Base-by-base conservation (phyloP, 1,139 yeast species). In the Kodamaea suecica region DNA sequence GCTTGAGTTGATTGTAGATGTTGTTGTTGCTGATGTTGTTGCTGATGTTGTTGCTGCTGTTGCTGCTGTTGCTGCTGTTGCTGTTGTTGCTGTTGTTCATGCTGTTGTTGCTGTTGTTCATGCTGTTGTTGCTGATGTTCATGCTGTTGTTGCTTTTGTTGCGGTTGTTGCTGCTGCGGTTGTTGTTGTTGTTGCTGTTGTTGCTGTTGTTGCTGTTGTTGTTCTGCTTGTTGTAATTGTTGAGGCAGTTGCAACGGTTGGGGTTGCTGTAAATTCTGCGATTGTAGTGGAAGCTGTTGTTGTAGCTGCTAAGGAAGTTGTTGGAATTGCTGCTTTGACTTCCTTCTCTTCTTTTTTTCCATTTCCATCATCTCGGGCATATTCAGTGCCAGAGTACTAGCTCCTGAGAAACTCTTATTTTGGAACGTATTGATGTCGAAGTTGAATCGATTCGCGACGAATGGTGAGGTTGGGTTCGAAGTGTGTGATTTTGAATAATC, bases 391-490 rank as follows among this genome's bases (percentile, higher is more conserved):
- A n/a, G n/a, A n/a, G n/a, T n/a, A n/a, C n/a, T n/a, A n/a, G n/a
- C n/a, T n/a, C 27, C 27, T 23, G 17, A 4, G 17, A 30, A 30
- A 21, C 23, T 23, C 8, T 19, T 30, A 15, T 21, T 26, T 25
- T 19, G 21, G 21, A 25, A 25, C 4, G 28, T 25, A 23, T 34
- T 39, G 13, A 47, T 41, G 25, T 47, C 50, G 14, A 47, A 47
- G 26, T 42, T 43, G 37, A 47, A 42, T 17, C 43, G 27, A 32
- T 42, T 45, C n/a, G 43, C 36, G 12, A 45, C 41, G 29, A 40
- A 45, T 4, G 50, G 50, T 12, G 47, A 43, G 1, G 47, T 36
- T 2, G 50, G 47, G 28, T 39, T 41, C 8, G 48, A 42, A 11
- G 13, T 36, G n/a, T n/a, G n/a, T n/a, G n/a, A 27, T 34, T 36